Base-by-base conservation (phyloP, 208 protist species). In the Leishmania lainsoni region DNA sequence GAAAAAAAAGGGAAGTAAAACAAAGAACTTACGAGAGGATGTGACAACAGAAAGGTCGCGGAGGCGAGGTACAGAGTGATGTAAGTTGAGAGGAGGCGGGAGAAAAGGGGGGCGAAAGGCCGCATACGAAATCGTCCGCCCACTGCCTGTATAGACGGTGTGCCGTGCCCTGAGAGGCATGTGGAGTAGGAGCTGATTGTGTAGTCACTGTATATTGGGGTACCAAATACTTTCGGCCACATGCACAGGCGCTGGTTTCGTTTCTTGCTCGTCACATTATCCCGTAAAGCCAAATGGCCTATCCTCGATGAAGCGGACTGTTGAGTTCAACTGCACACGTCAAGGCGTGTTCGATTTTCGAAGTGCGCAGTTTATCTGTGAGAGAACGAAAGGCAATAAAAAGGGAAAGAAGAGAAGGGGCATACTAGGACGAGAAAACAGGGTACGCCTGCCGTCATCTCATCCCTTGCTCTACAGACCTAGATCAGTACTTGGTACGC, bases 401-500 rank as follows among this genome's bases (percentile, higher is more conserved):
- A 52, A 35, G 22, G 10, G 2, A 73, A 26, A 73, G 5, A n/a
- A n/a, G 5, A 26, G 16, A 8, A 5, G 16, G 42, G 69, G 26
- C 48, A 26, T 4, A 54, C 45, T 10, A 51, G 2, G 32, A 35
- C 32, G 22, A 83, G 29, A 10, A n/a, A 87, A 42, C 39, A 29
- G 26, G 3, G 17, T 1, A 79, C 9, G 76, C 17, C 26, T 14
- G 17, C 9, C 39, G 29, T 52, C 35, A 29, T 29, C 29, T 20
- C 52, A 79, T 48, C 12, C 29, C 26, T 45, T 59, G 52, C n/a
- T 14, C 49, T 22, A 29, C 29, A 58, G 14, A 12, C 72, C 14
- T 68, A 49, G 54, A 29, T 90, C 79, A 97, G 81, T 97, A 96
- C 79, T 95, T 94, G 42, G 94, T 97, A 29, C 93, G 90, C 51